Base-by-base conservation (phyloP, 805 yeast species). In the Barnettozyma siamensis region DNA sequence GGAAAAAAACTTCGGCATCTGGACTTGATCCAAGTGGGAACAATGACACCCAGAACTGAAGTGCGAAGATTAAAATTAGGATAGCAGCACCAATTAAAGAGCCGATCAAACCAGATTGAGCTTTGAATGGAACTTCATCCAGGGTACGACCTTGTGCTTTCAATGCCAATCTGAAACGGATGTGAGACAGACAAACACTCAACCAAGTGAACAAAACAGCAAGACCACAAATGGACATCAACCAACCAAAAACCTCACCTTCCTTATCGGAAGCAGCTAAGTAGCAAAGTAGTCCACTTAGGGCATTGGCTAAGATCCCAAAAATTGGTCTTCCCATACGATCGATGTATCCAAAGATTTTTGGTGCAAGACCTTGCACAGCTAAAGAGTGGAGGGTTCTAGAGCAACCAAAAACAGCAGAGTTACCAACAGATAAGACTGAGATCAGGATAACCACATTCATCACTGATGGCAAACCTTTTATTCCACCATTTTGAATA, bases 381-480 rank as follows among this genome's bases (percentile, higher is more conserved):
- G 76, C 66, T 36, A 73, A 61, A 1, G 76, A 66, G 26, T 71
- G 70, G 38, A 73, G 55, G 21, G 76, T 72, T 62, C 80, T 66
- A 7, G 80, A 73, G 23, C 76, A 67, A 9, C 78, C 81, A 54
- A 69, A 76, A n/a, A 75, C 76, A 0, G 78, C 73, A 5, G 79
- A 70, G 37, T 75, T 75, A 18, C 79, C 80, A 31, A 67, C 70
- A 17, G 70, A 65, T 41, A 67, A 51, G 23, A 68, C 66, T 5
- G 73, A 63, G 31, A 66, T 48, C 36, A 68, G 49, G 35, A 68
- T 67, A 8, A 67, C 70, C 26, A 57, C 60, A 40, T 67, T 67
- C 69, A 67, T 66, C 8, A 66, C 58, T 1, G 66, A 58, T 16
- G 72, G 70, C 19, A 67, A 53, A 30, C 59, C 60, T 24, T 55